phyloP scores from a whole-genome alignment of 1,284 basidiomycete genomes.

The Phellopilus nigrolimitatus region DNA sequence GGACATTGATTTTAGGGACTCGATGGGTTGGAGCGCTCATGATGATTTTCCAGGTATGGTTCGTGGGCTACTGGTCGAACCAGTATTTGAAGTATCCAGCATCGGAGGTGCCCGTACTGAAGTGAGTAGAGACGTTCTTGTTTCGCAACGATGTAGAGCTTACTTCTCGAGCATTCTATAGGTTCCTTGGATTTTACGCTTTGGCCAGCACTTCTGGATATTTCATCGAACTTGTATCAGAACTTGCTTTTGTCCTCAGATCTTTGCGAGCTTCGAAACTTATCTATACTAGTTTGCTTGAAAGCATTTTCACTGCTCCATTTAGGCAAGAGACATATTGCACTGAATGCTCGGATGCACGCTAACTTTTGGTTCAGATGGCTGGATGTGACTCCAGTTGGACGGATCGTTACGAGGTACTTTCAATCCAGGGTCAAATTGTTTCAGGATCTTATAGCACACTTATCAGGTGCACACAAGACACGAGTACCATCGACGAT shows the following conservation, averaged over 20 bases:
- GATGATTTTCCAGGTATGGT: constrained; percentile 27
- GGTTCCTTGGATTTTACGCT: constrained; percentile 24
- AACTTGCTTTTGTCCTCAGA: constrained; percentile 6
- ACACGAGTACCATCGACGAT: constrained; percentile 37
- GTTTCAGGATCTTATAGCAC: constrained; percentile 20
- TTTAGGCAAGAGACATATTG: constrained; percentile 26
- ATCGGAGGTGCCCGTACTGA: constrained; percentile 34
- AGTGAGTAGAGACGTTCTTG: constrained; percentile 33
- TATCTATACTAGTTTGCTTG: constrained; percentile 2
- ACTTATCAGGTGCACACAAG: constrained; percentile 33
- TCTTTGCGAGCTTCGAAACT: constrained; percentile 6
- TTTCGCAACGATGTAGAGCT: constrained; percentile 7
- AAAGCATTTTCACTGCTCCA: constrained; percentile 33
- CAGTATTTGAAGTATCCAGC: constrained; percentile 31
- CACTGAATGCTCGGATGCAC: not conserved
- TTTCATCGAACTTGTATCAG: not conserved
- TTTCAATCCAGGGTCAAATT: constrained; percentile 24
- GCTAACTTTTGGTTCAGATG: constrained; percentile 24
- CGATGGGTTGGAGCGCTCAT: not conserved
- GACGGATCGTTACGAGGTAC: constrained; percentile 36
- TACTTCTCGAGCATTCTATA: constrained; percentile 14
- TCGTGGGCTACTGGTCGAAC: constrained; percentile 37
- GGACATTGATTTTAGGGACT: constrained; percentile 8
- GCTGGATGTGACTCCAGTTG: constrained; percentile 38
- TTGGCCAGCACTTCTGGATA: constrained; percentile 28